Evolutionary conservation across 2,329 filamentous ascomycete genomes (phyloP).

Genomic region (Fusarium proliferatum): DNA sequence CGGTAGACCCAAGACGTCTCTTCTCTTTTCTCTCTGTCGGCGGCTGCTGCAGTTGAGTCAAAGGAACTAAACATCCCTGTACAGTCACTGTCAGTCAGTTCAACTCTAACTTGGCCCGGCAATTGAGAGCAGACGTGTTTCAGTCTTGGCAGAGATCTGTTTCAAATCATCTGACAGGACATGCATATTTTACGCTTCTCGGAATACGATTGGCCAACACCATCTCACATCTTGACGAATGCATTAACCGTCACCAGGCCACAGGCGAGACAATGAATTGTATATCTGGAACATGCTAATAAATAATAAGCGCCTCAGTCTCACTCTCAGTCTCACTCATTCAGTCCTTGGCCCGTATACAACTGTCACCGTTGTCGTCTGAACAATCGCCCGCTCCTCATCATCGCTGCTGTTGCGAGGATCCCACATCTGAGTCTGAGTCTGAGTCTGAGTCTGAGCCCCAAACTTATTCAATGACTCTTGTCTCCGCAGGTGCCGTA

Average conservation of each 20-base stretch:
- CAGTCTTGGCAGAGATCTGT: slow-evolving; percentile 12
- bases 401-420: slow-evolving; percentile 24
- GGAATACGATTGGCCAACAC: neutral
- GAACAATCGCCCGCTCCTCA: slow-evolving; percentile 37
- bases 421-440: slow-evolving; percentile 20
- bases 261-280: neutral
- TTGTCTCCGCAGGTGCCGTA: slow-evolving; percentile 35
- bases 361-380: slow-evolving; percentile 43
- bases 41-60: neutral
- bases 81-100: neutral
- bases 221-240: neutral
- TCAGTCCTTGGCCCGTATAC: slow-evolving; percentile 33
- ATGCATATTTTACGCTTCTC: neutral
- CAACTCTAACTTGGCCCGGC: neutral
- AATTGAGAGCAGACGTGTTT: slow-evolving; percentile 16
- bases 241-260: neutral
- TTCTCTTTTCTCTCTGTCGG: neutral
- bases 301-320: neutral
- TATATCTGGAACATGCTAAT: slow-evolving; percentile 1
- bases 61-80: neutral
- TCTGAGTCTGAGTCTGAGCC: slow-evolving; percentile 4
- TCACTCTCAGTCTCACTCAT: neutral
- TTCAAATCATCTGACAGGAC: neutral
- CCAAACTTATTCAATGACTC: slow-evolving; percentile 41
- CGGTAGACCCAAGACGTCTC: slow-evolving; percentile 6